Percentiles rank a stretch among this genome's conserved stretches.
Evolutionary conservation across 2,329 filamentous ascomycete species (phyloP).

Genomic region (Cadophora luteo-olivacea): DNA sequence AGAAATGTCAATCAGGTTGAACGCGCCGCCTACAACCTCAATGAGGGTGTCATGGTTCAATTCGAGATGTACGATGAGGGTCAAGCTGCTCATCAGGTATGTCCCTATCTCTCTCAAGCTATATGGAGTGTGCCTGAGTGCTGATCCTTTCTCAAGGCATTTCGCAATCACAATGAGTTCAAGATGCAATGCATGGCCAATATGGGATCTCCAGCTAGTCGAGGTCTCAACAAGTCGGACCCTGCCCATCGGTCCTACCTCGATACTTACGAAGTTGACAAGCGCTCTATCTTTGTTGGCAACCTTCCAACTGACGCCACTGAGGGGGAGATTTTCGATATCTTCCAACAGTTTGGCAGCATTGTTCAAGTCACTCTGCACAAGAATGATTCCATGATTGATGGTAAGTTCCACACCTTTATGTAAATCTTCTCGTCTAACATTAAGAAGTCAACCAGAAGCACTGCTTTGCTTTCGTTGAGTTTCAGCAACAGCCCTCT

Average conservation of each 20-base stretch:
- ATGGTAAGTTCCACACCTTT: conserved; percentile 34
- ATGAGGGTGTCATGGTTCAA: conserved; percentile 52
- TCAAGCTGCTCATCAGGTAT: conserved; percentile 57
- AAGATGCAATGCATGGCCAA: conserved; percentile 47
- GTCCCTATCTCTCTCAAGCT: conserved; percentile 33
- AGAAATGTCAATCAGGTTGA: conserved; percentile 38
- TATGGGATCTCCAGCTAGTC: conserved; percentile 30
- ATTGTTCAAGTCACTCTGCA: conserved; percentile 47
- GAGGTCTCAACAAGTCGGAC: conserved; percentile 19
- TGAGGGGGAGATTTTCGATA: conserved; percentile 46
- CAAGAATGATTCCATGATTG: conserved; percentile 41
- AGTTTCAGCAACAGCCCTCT: conserved; percentile 38
- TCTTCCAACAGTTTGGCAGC: conserved; percentile 49
- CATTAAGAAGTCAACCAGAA: conserved; percentile 38
- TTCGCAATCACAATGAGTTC: conserved; percentile 41
- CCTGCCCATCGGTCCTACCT: conserved; percentile 38
- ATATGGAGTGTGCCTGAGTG: neutral
- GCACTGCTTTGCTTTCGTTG: conserved; percentile 46
- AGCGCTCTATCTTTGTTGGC: conserved; percentile 56
- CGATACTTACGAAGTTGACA: conserved; percentile 51
- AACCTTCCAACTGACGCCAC: conserved; percentile 50
- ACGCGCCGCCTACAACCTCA: conserved; percentile 40
- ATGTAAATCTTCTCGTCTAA: conserved; percentile 25
- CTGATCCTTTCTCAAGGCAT: conserved; percentile 35
- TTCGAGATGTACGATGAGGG: conserved; percentile 58